Base-by-base conservation (phyloP, 805 yeast genomes). In the Limtongia smithiae region DNA sequence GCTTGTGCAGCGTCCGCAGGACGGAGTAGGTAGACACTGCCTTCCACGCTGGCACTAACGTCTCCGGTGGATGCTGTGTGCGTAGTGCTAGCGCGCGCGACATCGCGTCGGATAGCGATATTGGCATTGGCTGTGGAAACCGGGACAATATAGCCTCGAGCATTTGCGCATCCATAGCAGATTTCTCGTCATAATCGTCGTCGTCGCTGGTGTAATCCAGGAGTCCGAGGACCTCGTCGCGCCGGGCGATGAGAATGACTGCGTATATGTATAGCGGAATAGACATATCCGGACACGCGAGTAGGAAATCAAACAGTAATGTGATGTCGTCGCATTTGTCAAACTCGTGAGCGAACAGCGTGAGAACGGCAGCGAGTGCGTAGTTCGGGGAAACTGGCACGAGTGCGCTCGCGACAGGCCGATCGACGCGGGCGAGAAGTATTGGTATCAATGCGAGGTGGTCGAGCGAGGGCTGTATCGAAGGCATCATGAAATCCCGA, bases 401-500 rank as follows among this genome's bases (percentile, higher is more conserved):
- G 4, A 73, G 51, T 4, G 60, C 50, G 2, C 65, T 63, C 41
- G 67, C 72, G 6, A 80, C 62, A 2, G 65, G 57, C 3, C 62
- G 65, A 57, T 87, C 94, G 2, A 72, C 67, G 2, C 60, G 57
- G 22, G 69, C 70, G 3, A 88, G 52, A 1, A 90, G 59, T 3
- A 77, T 74, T 0, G 95, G 89, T 2, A 93, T 77, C 18, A 90
- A 65, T 17, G 69, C 65, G 49, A 89, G 68, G 48, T 86, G 89
- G 45, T 75, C 77, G 9, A 87, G 65, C 0, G 95, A 76, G 7
- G 85, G 77, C 24, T 76, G 75, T 35, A 91, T 73, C 20, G 80
- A 76, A 3, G 82, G 76, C 65, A 86, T 73, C 95, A 91, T 84
- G 63, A 81, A 93, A 66, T 91, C 98, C 41, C 97, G 72, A 37